phyloP scores from a whole-genome alignment of 2,329 filamentous ascomycete genomes.

The Fusarium irregulare region DNA sequence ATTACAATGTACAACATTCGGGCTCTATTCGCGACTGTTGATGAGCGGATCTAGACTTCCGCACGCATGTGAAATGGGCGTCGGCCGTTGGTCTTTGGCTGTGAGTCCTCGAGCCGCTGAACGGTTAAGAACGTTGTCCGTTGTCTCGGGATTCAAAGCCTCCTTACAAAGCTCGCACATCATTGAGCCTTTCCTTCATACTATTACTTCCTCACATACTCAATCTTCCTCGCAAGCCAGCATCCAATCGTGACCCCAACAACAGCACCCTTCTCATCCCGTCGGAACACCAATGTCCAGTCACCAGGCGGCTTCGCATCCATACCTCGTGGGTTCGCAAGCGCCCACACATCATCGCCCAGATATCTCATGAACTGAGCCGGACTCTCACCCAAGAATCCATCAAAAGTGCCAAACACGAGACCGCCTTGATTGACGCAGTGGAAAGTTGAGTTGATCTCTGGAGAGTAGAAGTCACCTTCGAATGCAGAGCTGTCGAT shows the following conservation, averaged over 20 bases:
- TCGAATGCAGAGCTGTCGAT: slow-evolving; percentile 5
- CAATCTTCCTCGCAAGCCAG: slow-evolving; percentile 26
- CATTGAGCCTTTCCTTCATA: too few relatives aligned
- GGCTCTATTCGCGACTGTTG: not conserved
- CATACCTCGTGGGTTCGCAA: slow-evolving; percentile 30
- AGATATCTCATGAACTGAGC: slow-evolving; percentile 31
- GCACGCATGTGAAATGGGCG: too few relatives aligned
- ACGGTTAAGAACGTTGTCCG: not conserved
- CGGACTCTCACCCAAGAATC: slow-evolving; percentile 24
- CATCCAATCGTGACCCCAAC: slow-evolving; percentile 19
- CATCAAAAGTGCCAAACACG: slow-evolving; percentile 31
- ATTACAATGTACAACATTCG: not conserved
- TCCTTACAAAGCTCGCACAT: too few relatives aligned
- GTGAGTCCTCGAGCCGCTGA: accelerated
- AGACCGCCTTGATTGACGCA: slow-evolving; percentile 26
- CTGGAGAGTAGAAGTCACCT: slow-evolving; percentile 28
- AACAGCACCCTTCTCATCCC: not conserved
- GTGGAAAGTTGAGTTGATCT: slow-evolving; percentile 29
- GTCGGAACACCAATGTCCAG: slow-evolving; percentile 26
- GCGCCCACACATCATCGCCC: slow-evolving; percentile 22
- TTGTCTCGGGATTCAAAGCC: not conserved
- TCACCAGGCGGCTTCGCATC: slow-evolving; percentile 34
- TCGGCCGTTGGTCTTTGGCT: too few relatives aligned
- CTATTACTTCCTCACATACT: slow-evolving; percentile 17
- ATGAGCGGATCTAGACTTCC: too few relatives aligned